A percentile compares a stretch with the other conserved stretches of the same genome.
Conservation (phyloP, 495 filamentous ascomycete genomes). For the Parathielavia appendiculata region DNA sequence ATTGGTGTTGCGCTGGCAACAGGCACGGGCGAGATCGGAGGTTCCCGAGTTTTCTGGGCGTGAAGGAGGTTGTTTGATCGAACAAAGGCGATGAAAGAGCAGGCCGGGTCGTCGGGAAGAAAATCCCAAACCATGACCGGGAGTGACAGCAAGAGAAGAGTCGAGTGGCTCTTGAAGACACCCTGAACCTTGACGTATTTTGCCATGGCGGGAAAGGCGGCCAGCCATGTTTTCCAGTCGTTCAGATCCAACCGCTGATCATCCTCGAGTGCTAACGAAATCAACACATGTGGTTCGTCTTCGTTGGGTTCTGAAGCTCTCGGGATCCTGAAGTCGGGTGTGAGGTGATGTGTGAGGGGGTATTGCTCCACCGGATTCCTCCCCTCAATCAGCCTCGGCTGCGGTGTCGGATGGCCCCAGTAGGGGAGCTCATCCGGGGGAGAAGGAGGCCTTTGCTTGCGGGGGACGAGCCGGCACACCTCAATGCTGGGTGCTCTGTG, state of each 20-base stretch:
- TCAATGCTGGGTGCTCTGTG: conserved; percentile 50
- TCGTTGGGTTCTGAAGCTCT: conserved; percentile 36
- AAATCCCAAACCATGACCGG: conserved; percentile 52
- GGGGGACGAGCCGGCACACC: conserved; percentile 33
- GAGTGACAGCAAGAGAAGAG: conserved; percentile 43
- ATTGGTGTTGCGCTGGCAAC: not conserved
- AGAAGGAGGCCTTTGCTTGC: conserved; percentile 29
- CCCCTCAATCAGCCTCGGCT: conserved; percentile 13
- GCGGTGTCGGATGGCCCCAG: conserved; percentile 6
- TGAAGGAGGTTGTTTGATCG: conserved; percentile 42
- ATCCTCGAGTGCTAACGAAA: conserved; percentile 49
- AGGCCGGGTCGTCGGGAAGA: conserved; percentile 45
- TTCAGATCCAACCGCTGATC: conserved; percentile 44
- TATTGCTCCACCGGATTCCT: conserved; percentile 22
- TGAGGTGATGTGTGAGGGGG: conserved; percentile 4
- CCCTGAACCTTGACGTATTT: conserved; percentile 50
- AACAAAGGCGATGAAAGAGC: conserved; percentile 50
- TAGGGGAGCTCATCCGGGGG: conserved; percentile 28
- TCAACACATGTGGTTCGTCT: conserved; percentile 48
- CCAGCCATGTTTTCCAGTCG: conserved; percentile 47
- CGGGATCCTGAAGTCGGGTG: conserved; percentile 22
- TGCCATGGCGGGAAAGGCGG: conserved; percentile 42
- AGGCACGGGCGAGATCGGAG: not conserved
- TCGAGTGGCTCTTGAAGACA: conserved; percentile 50
- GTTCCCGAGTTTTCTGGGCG: not conserved